phyloP scores from a whole-genome alignment of 179 eudicot species.

The Beta lomatogona region DNA sequence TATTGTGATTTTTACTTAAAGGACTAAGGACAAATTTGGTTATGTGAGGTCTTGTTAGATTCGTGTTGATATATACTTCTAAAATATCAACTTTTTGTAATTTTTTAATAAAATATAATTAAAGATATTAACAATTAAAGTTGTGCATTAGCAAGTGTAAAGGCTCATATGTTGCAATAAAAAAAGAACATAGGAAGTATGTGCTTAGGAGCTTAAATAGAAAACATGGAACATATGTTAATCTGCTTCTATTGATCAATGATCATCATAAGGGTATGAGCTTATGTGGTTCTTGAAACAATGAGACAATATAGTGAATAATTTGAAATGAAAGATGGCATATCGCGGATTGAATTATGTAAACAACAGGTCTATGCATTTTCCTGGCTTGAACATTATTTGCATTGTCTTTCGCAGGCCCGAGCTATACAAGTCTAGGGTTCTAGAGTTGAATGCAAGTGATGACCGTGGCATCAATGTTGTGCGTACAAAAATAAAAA shows the following conservation, averaged over 20 bases:
- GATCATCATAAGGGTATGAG: not conserved
- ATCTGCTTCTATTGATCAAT: too few species aligned
- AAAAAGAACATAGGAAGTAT: too few species aligned
- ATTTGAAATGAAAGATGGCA: not conserved
- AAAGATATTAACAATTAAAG: too few species aligned
- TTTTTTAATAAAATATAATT: too few species aligned
- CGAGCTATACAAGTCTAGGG: constrained; percentile 90
- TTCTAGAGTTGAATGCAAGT: constrained; percentile 95
- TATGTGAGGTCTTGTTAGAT: too few species aligned
- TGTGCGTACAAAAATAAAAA: constrained; percentile 90
- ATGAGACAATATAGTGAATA: not conserved
- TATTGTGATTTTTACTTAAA: too few species aligned
- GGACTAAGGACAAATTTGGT: too few species aligned
- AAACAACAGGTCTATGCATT: not conserved
- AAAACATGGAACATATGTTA: not conserved
- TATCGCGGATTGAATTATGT: not conserved
- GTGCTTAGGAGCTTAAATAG: too few species aligned
- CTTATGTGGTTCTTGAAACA: not conserved
- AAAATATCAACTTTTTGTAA: too few species aligned
- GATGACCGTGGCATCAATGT: constrained; percentile 98
- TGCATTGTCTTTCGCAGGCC: constrained; percentile 54
- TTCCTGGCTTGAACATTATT: constrained; percentile 4
- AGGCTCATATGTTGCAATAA: too few species aligned
- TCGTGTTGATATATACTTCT: too few species aligned
- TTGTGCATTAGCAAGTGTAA: too few species aligned